These are phyloP conservation scores for Microsporum canis DNA, from an alignment of 2,329 filamentous ascomycete genomes.

Conservation along the genomic window DNA sequence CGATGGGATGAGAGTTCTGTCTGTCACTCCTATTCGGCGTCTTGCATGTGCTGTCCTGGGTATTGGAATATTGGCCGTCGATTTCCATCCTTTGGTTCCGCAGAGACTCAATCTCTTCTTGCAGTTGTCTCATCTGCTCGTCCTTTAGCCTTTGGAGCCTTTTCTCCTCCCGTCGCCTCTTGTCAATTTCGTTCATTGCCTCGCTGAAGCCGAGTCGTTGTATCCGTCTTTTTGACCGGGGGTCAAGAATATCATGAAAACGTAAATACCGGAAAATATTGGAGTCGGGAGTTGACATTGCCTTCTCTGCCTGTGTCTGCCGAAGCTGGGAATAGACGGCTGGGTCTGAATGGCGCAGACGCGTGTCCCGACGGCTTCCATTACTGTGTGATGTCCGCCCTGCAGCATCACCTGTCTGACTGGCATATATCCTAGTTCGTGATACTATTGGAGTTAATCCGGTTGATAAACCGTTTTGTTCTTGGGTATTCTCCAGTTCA, in stretches of 20 bases:
- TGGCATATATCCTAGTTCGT: conserved; percentile 6
- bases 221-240: conserved; percentile 34
- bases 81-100: conserved; percentile 16
- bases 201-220: conserved; percentile 36
- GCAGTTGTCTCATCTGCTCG: conserved; percentile 20
- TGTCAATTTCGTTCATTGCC: conserved; percentile 35
- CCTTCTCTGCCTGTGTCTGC: conserved; percentile 1
- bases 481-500: not conserved
- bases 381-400: not conserved
- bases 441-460: conserved; percentile 11
- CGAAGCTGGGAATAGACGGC: not conserved
- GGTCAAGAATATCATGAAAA: conserved; percentile 33
- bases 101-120: conserved; percentile 17
- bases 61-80: not conserved
- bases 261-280: conserved; percentile 28
- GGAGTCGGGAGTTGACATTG: not conserved
- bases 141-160: conserved; percentile 22
- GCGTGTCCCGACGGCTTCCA: conserved; percentile 1
- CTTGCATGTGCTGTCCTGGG: not conserved
- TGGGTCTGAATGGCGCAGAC: conserved; percentile 8
- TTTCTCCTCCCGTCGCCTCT: conserved; percentile 26
- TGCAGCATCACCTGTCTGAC: not conserved
- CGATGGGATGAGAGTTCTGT: not conserved
- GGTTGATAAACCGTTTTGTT: conserved; percentile 1
- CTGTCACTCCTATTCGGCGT: not conserved